Evolutionary conservation across 257 asterid genomes (phyloP).

Genomic region (Solanum corneliomulleri): DNA sequence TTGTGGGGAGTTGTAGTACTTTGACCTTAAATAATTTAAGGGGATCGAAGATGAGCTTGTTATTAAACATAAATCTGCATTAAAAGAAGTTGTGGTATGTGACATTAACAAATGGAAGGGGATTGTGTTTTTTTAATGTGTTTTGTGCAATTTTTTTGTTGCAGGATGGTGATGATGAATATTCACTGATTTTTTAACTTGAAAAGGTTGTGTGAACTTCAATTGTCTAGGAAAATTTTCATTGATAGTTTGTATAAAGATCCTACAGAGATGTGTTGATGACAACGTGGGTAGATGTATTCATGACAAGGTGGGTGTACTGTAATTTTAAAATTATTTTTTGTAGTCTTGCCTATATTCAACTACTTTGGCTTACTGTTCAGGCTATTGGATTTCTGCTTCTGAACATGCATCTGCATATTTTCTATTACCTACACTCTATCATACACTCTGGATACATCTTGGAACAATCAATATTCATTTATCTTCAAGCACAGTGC

Average conservation of each 20-base stretch:
- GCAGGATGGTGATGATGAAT: constrained; percentile 95
- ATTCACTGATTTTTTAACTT: constrained; percentile 21
- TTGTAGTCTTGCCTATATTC: constrained; percentile 6
- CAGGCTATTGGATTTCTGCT: too few species aligned
- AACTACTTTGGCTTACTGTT: background rate
- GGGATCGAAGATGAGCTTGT: constrained; percentile 69
- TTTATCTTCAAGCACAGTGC: constrained; percentile 47
- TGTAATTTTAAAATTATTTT: background rate
- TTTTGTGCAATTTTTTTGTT: background rate
- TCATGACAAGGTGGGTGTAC: constrained; percentile 56
- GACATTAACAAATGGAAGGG: too few species aligned
- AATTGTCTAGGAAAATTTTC: constrained; percentile 40
- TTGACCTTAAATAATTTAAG: constrained; percentile 61
- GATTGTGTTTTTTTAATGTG: too few species aligned
- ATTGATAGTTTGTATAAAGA: constrained; percentile 61
- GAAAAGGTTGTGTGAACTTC: too few species aligned
- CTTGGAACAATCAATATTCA: constrained; percentile 45
- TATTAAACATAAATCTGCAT: constrained; percentile 54
- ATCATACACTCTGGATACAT: constrained; percentile 50
- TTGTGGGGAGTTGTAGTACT: constrained; percentile 30
- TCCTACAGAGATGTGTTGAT: constrained; percentile 45
- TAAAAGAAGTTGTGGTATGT: constrained; percentile 40
- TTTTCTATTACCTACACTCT: constrained; percentile 66
- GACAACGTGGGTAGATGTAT: constrained; percentile 66
- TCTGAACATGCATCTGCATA: constrained; percentile 68